phyloP scores from a whole-genome alignment of 2,329 filamentous ascomycete genomes.

The Scytalidium sp. region DNA sequence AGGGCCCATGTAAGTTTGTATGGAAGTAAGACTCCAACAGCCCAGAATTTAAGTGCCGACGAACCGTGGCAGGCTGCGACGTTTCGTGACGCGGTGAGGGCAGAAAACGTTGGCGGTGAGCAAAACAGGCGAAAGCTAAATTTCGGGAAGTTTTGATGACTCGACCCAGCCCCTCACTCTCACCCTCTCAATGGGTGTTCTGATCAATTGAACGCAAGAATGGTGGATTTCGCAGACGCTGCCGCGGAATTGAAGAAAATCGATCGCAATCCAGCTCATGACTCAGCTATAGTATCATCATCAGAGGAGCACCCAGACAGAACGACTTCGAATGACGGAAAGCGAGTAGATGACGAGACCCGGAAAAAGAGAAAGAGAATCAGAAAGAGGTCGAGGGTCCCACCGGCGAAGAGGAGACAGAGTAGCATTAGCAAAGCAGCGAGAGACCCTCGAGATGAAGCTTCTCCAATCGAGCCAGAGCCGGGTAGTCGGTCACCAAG shows the following conservation, averaged over 20 bases:
- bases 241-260: not conserved
- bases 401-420: not conserved
- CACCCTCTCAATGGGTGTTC: too few relatives aligned
- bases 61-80: too few relatives aligned
- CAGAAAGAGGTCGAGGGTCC: not conserved
- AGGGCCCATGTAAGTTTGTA: too few relatives aligned
- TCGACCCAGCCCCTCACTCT: not conserved
- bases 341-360: not conserved
- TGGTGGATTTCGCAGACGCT: not conserved
- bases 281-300: not conserved
- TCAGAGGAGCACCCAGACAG: not conserved
- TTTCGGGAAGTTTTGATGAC: conserved; percentile 1
- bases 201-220: not conserved
- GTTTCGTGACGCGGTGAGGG: too few relatives aligned
- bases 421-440: conserved; percentile 1
- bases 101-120: too few relatives aligned
- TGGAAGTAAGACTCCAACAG: too few relatives aligned
- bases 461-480: conserved; percentile 9
- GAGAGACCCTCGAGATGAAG: conserved; percentile 1
- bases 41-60: too few relatives aligned
- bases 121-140: conserved; percentile 1
- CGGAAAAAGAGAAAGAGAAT: not conserved
- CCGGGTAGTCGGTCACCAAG: conserved; percentile 40
- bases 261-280: not conserved
- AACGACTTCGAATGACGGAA: not conserved